Evolutionary conservation across 1,284 basidiomycete species (phyloP).

Genomic region (Xerocomus minutiporus): DNA sequence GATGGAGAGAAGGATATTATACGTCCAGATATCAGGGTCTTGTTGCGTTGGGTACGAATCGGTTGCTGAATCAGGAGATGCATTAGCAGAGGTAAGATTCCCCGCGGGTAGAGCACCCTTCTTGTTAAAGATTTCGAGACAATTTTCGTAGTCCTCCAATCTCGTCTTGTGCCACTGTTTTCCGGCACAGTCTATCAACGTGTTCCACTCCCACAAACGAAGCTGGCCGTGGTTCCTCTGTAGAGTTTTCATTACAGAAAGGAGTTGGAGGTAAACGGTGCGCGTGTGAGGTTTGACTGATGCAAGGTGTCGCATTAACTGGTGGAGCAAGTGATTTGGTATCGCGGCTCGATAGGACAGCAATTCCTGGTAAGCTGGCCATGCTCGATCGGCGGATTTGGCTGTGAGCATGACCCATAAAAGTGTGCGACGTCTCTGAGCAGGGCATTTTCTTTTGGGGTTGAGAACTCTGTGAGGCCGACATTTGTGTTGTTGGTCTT

Average conservation of each 20-base stretch:
- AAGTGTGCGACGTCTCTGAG: slow-evolving; percentile 25
- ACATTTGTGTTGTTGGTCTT: slow-evolving; percentile 1
- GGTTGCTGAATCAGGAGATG: neutral
- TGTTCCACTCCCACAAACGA: slow-evolving; percentile 66
- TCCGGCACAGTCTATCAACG: slow-evolving; percentile 64
- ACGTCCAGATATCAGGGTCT: slow-evolving; percentile 61
- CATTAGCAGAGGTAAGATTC: neutral
- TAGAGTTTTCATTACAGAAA: slow-evolving; percentile 57
- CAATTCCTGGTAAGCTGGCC: slow-evolving; percentile 53
- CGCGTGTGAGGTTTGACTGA: slow-evolving; percentile 52
- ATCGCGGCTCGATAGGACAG: slow-evolving; percentile 35
- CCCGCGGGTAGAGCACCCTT: slow-evolving; percentile 40
- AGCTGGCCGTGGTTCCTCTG: slow-evolving; percentile 49
- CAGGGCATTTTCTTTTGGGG: slow-evolving; percentile 16
- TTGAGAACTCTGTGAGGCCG: neutral
- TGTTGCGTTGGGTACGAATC: slow-evolving; percentile 4
- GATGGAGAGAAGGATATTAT: slow-evolving; percentile 60
- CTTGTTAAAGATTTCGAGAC: slow-evolving; percentile 59
- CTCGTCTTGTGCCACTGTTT: slow-evolving; percentile 57
- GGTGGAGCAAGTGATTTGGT: slow-evolving; percentile 54
- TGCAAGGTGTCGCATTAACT: slow-evolving; percentile 53
- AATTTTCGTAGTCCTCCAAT: slow-evolving; percentile 52
- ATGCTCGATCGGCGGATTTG: slow-evolving; percentile 45
- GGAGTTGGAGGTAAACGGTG: slow-evolving; percentile 53
- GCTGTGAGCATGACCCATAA: slow-evolving; percentile 34